Base-by-base conservation (phyloP, 2,329 filamentous ascomycete genomes). In the Colletotrichum graminicola region DNA sequence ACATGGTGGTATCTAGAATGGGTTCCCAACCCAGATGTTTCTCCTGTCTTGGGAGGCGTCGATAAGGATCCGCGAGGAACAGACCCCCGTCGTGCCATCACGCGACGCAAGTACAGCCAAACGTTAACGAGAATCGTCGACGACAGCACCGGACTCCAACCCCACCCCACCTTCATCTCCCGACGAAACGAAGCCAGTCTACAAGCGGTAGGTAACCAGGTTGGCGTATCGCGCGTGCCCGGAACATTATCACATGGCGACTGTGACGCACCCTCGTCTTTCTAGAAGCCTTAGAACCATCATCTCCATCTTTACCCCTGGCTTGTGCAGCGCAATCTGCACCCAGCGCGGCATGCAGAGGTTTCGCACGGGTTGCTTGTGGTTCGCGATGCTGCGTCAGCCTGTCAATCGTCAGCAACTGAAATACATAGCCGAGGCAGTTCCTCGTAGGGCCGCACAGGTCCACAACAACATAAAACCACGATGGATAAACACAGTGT, bases 121-220 rank as follows among this genome's bases (percentile, higher is more conserved):
- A 72, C 59, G n/a, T 32, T 60, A 45, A 43, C n/a, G 45, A 60
- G 59, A 23, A 51, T 51, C 29, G 23, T 55, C 36, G 23, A 47
- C 56, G 65, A 68, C 60, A 61, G 59, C 69, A 64, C 59, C 68
- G 47, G 55, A 32, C 16, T 23, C 65, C 47, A 63, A 64, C 21
- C 69, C 69, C 64, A 60, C 60, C 21, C 69, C 69, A 69, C 69
- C 60, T 60, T 72, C 65, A 72, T 72, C 69, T 72, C 69, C 69
- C 66, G 54, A 29, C 65, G 57, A 72, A 72, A 71, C 66, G 66
- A 57, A 66, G 57, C 70, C 70, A 71, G 62, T 71, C 70, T 66
- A 47, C 56, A 72, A 72, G 21, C 32, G 66, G 61, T 72, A 72
- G 66, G 70, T 66, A 66, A 39, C 41, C 43, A 29, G 45, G 52